Evolutionary conservation across 805 yeast genomes (phyloP), one percentile per base, ranked within the genome.

Genomic region (Candida taoyuanica): DNA sequence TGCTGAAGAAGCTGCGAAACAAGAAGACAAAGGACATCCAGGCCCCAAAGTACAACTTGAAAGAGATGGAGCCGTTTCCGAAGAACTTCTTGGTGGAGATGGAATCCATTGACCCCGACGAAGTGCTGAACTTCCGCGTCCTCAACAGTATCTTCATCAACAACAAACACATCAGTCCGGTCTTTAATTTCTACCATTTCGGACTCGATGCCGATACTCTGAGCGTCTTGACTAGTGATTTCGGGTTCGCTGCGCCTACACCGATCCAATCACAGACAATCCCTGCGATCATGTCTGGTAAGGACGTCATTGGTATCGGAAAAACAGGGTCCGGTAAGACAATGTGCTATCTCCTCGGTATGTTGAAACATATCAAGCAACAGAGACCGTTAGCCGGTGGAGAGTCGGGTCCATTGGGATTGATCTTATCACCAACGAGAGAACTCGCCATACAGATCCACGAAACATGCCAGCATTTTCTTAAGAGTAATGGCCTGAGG

Each of bases 241-340:
- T 82, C 8, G 58, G 67, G 7, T 89, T 76, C 55, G 65, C 60
- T 0, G 55, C 62, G 2, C 96, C 98, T 1, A 85, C 97, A 0
- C 76, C 96, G 0, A 87, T 93, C 38, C 98, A 93, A 59, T 71
- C 88, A 0, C 96, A 88, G 52, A 88, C 96, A 0, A 68, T 89
- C 17, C 98, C 98, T 0, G 83, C 88, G 1, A 77, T 88, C 16
- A 85, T 91, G 94, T 68, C 81, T 2, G 98, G 98, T 1, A 62
- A 83, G 33, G 98, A 93, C 62, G 76, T 91, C 7, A 82, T 93
- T 33, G 97, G 96, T 5, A 82, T 93, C 16, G 98, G 98, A 0
- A 87, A 88, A 47, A 93, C 98, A 0, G 98, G 98, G 0, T 85
- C 96, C 1, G 98, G 98, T 3, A 93, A 93, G 56, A 93, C 98